Evolutionary conservation across 78 protist species (phyloP), one percentile per base, ranked within the genome.

Genomic region (Isochrysis galbana): DNA sequence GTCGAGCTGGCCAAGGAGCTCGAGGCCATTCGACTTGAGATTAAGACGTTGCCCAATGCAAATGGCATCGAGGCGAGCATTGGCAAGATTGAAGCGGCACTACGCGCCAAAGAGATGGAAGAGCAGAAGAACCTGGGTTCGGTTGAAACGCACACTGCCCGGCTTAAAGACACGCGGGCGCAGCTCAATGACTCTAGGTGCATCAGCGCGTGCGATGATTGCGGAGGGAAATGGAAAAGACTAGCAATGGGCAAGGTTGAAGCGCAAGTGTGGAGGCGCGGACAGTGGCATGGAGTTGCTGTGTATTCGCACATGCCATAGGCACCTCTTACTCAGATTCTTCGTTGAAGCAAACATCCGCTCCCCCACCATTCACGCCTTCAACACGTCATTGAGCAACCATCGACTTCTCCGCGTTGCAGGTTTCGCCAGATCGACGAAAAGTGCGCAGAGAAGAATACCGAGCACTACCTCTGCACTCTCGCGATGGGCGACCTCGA

Each of bases 401-500:
- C n/a, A 22, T 78, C 19, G 38, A 41, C 41, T 17, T 11, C 19
- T 11, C 86, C 32, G 10, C 67, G 67, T 54, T 19, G 67, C 74
- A 3, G 74, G 36, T 61, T 26, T 32, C n/a, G n/a, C 29, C 10
- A 61, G 38, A 67, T 84, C 61, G 95, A 93, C 69, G 67, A 91
- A 36, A 38, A 29, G 45, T 38, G 91, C 90, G 34, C 29, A 41
- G 19, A 21, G 86, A 90, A 41, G 51, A 32, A 45, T 7, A 86
- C 95, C 87, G 55, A 44, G n/a, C 1, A 46, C 0, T 34, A 94
- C 32, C 91, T 91, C 45, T 39, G 41, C n/a, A 2, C 54, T 87
- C 0, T 90, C 41, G 94, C 93, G 17, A 39, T 10, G 5, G 61
- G 46, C 7, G 97, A 96, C 42, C 88, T 95, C 48, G 95, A 91